Conservation (phyloP, 495 filamentous ascomycete species). For the Daldinia decipiens region DNA sequence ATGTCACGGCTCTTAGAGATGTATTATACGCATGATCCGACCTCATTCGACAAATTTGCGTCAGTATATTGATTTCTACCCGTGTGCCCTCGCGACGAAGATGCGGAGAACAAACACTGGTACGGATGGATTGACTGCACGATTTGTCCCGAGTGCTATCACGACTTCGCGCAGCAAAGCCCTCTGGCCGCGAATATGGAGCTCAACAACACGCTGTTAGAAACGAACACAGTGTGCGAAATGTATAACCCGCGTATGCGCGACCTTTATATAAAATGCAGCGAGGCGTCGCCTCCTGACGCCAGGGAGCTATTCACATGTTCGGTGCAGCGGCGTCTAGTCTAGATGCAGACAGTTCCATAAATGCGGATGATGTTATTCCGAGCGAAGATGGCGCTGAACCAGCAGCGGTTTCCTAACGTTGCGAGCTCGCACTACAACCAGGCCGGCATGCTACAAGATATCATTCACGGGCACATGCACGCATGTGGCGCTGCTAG, state of each 20-base stretch:
- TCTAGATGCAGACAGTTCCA: not conserved
- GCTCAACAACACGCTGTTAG: conserved; percentile 36
- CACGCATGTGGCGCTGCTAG: conserved; percentile 21
- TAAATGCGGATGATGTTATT: not conserved
- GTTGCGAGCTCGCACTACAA: not conserved
- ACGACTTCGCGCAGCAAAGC: conserved; percentile 49
- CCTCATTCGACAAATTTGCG: conserved; percentile 28
- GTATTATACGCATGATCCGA: conserved; percentile 33
- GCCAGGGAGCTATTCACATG: conserved; percentile 11
- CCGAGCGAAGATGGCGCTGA: not conserved
- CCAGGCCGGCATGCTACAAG: not conserved
- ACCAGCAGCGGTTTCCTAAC: not conserved
- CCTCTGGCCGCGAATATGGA: conserved; percentile 18
- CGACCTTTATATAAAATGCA: conserved; percentile 43
- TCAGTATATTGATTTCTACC: conserved; percentile 37
- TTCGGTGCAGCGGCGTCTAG: not conserved
- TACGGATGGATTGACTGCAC: conserved; percentile 53
- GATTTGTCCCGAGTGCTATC: conserved; percentile 54
- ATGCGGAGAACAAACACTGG: conserved; percentile 46
- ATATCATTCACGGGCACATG: not conserved
- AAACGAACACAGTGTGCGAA: conserved; percentile 48
- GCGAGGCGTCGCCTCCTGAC: conserved; percentile 39
- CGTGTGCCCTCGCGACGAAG: conserved; percentile 35
- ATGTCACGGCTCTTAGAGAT: conserved; percentile 34
- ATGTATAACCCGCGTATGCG: conserved; percentile 55